These are phyloP conservation scores for Urostyla sp. DNA, from an alignment of 73 alveolate genomes.

Conservation along the genomic window DNA sequence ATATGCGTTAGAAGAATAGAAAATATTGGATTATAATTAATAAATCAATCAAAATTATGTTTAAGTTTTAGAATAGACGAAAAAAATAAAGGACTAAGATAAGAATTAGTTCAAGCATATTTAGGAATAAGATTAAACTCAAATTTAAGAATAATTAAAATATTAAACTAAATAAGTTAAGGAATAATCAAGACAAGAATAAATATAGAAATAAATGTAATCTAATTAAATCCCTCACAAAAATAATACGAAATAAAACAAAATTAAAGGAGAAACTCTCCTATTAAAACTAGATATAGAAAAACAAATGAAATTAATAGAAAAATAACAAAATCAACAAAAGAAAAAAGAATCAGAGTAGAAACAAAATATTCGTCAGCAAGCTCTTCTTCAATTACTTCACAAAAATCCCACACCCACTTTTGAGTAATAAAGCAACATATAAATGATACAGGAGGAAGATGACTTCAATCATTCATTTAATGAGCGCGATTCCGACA, in stretches of 20 bases:
- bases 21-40: background rate
- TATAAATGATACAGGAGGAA: no score
- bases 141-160: no score
- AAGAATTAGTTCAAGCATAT: background rate
- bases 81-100: background rate
- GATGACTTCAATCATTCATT: no score
- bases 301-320: constrained; percentile 22
- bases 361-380: constrained; percentile 7
- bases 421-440: no score
- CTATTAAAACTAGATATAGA: constrained; percentile 22
- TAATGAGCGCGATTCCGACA: no score
- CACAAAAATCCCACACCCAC: no score
- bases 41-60: background rate
- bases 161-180: no score
- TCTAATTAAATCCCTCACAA: background rate
- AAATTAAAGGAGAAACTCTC: background rate
- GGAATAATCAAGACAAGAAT: no score
- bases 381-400: no score
- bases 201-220: no score
- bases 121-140: no score
- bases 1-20: constrained; percentile 11
- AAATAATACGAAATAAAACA: background rate
- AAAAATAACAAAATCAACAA: constrained; percentile 2
- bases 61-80: background rate
- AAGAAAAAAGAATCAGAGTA: constrained; percentile 6